phyloP scores from a whole-genome alignment of 2,329 filamentous ascomycete genomes.

The Colletotrichum scovillei region DNA sequence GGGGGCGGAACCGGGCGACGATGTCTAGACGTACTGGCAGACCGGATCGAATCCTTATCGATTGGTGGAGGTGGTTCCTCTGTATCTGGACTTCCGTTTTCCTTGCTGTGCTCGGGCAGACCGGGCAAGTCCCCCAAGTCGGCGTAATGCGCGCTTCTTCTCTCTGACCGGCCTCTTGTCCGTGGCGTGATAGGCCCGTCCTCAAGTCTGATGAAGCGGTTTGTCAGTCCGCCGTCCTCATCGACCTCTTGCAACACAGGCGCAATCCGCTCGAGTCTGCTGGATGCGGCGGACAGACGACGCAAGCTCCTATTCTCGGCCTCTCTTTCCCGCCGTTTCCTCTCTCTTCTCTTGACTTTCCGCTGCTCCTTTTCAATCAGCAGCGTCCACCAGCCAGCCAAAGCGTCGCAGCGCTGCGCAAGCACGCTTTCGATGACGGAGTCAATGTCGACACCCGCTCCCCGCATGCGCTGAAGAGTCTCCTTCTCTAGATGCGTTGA shows the following conservation, averaged over 20 bases:
- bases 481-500: constrained; percentile 89
- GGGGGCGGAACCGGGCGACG: constrained; percentile 84
- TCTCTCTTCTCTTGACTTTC: constrained; percentile 83
- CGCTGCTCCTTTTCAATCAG: constrained; percentile 94
- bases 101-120: constrained; percentile 71
- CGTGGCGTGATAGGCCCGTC: constrained; percentile 65
- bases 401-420: constrained; percentile 86
- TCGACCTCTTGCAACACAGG: constrained; percentile 82
- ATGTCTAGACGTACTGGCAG: constrained; percentile 80
- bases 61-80: constrained; percentile 75
- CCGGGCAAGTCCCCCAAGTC: constrained; percentile 81
- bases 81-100: constrained; percentile 55
- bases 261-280: constrained; percentile 83
- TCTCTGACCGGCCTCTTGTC: constrained; percentile 80
- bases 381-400: constrained; percentile 96
- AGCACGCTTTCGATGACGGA: constrained; percentile 94
- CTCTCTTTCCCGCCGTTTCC: constrained; percentile 87
- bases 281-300: constrained; percentile 89
- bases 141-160: constrained; percentile 74
- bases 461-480: constrained; percentile 90
- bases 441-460: constrained; percentile 93
- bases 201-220: constrained; percentile 55
- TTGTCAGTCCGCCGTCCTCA: constrained; percentile 73
- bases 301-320: constrained; percentile 82
- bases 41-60: constrained; percentile 82